Conservation (phyloP, 441 rosid genomes). For the Hypseocharis bilobata region DNA sequence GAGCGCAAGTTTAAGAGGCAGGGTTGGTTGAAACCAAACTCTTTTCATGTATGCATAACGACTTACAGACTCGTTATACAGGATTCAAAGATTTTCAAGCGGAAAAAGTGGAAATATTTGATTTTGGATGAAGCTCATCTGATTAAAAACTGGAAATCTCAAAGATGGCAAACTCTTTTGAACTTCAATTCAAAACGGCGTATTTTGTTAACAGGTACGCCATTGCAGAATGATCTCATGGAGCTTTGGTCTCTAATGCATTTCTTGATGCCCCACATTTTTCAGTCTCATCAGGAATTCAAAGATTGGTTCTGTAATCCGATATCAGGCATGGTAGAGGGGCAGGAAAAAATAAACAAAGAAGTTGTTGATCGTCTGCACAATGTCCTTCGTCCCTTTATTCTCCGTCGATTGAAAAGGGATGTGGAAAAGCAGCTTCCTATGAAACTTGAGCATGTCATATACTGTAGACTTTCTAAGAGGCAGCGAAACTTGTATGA, state of each 20-base stretch:
- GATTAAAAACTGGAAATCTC: conserved; percentile 99
- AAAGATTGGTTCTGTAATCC: conserved; percentile 99
- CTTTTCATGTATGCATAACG: conserved; percentile 92
- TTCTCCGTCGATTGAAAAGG: conserved; percentile 90
- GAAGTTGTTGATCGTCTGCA: conserved; percentile 98
- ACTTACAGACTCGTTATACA: conserved; percentile 95
- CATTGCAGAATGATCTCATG: conserved; percentile 99
- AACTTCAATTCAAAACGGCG: conserved; percentile 97
- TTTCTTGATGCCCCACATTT: conserved; percentile 97
- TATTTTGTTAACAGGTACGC: conserved; percentile 92
- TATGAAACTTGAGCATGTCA: conserved; percentile 81
- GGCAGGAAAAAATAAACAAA: conserved; percentile 92
- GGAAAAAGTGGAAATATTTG: conserved; percentile 99
- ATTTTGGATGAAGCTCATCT: conserved; percentile 99
- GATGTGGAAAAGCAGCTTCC: conserved; percentile 99
- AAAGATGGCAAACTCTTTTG: conserved; percentile 98
- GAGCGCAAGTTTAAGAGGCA: conserved; percentile 95
- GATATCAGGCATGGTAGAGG: conserved; percentile 98
- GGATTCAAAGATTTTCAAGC: conserved; percentile 91
- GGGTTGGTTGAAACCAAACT: conserved; percentile 98
- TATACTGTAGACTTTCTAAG: conserved; percentile 84
- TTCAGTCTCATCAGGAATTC: conserved; percentile 99
- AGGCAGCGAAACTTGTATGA: conserved; percentile 98
- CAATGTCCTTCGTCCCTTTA: conserved; percentile 97
- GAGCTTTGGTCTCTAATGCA: conserved; percentile 99